phyloP scores from a whole-genome alignment of 768 basidiomycete genomes.

The Cyclocybe cylindracea region DNA sequence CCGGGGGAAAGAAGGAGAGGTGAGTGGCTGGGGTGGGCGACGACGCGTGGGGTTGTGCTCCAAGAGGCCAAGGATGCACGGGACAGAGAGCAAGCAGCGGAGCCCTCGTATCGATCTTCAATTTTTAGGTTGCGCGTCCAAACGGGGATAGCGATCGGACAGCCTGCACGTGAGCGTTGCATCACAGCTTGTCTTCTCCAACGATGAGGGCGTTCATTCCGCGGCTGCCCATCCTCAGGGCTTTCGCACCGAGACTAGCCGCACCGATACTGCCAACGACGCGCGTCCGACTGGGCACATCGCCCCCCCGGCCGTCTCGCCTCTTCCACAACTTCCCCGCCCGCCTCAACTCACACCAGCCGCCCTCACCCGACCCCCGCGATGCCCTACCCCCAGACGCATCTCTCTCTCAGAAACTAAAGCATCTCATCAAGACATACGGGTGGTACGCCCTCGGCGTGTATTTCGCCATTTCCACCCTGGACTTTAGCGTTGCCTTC shows the following conservation, averaged over 20 bases:
- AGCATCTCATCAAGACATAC: constrained; percentile 85
- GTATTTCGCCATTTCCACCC: constrained; percentile 68
- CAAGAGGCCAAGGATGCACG: constrained; percentile 1
- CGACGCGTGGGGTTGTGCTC: background rate
- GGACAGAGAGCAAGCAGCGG: background rate
- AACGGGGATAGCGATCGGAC: constrained; percentile 14
- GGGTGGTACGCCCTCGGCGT: constrained; percentile 96
- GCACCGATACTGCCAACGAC: constrained; percentile 52
- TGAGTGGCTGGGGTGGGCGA: constrained; percentile 4
- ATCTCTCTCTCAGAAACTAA: constrained; percentile 70
- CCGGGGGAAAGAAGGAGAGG: constrained; percentile 20
- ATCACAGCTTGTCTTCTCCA: constrained; percentile 3
- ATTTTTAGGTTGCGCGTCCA: constrained; percentile 13
- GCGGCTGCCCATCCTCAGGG: constrained; percentile 47
- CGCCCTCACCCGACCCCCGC: constrained; percentile 28
- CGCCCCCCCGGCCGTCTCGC: constrained; percentile 34
- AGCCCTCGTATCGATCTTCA: constrained; percentile 3
- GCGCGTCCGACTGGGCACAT: constrained; percentile 31
- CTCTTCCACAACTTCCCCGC: constrained; percentile 51
- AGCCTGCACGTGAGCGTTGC: background rate
- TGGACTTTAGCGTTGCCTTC: constrained; percentile 89
- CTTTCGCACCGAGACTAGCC: constrained; percentile 42
- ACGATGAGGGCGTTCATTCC: constrained; percentile 42
- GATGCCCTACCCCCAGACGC: constrained; percentile 47
- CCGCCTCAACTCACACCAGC: constrained; percentile 41